These are phyloP conservation scores for Leptographium radiaticola DNA, from an alignment of 2,329 filamentous ascomycete genomes.

Conservation along the genomic window DNA sequence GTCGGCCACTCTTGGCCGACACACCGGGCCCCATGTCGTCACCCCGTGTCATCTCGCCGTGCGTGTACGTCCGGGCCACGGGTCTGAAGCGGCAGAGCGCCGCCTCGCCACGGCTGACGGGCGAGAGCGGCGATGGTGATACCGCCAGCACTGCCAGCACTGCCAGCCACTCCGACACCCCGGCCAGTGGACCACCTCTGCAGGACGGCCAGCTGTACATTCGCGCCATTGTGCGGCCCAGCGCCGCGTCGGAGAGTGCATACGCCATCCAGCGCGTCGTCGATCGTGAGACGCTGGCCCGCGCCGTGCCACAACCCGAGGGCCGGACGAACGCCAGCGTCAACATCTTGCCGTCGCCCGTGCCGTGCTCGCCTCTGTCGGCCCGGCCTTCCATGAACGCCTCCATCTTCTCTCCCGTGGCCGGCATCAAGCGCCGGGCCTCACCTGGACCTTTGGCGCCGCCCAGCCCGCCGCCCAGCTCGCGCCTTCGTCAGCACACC, in stretches of 20 bases:
- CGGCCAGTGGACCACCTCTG: neutral
- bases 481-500: neutral
- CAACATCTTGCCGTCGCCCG: slow-evolving; percentile 7
- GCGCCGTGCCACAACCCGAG: slow-evolving; percentile 27
- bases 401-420: neutral
- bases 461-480: slow-evolving; percentile 3
- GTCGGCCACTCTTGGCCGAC: neutral
- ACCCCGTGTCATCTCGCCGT: slow-evolving; percentile 7
- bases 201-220: slow-evolving; percentile 20
- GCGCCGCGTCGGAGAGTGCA: slow-evolving; percentile 25
- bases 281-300: slow-evolving; percentile 32
- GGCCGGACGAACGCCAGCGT: slow-evolving; percentile 4
- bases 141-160: neutral
- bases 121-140: neutral
- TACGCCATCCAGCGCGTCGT: slow-evolving; percentile 38
- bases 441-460: slow-evolving; percentile 1
- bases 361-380: slow-evolving; percentile 5
- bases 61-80: slow-evolving; percentile 9
- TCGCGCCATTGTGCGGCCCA: slow-evolving; percentile 30
- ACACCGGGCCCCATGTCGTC: slow-evolving; percentile 3
- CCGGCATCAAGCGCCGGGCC: slow-evolving; percentile 5
- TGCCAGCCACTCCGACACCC: neutral
- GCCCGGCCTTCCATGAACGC: slow-evolving; percentile 9
- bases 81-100: neutral
- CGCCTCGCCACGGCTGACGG: neutral